These are phyloP conservation scores for Stevia rebaudiana DNA, from an alignment of 140 eudicot species.

Conservation along the genomic window DNA sequence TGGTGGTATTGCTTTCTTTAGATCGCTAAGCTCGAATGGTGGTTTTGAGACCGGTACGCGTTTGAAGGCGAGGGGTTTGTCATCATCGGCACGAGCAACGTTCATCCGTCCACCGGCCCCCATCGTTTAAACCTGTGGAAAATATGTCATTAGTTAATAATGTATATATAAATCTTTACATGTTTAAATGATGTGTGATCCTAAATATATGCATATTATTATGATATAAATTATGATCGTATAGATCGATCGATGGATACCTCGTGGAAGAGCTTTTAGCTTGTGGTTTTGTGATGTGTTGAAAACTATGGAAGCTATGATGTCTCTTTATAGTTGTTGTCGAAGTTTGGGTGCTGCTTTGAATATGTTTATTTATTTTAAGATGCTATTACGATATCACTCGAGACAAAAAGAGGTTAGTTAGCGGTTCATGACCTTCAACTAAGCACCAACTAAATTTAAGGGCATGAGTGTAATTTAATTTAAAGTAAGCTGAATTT, in stretches of 20 bases:
- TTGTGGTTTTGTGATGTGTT: constrained; percentile 6
- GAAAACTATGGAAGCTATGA: constrained; percentile 3
- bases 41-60: constrained; percentile 32
- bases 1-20: constrained; percentile 36
- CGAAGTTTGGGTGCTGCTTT: neutral
- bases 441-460: neutral
- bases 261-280: constrained; percentile 1
- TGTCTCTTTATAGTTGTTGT: constrained; percentile 4
- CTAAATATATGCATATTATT: neutral
- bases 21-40: constrained; percentile 29
- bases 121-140: constrained; percentile 11
- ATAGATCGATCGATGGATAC: neutral
- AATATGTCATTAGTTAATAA: neutral
- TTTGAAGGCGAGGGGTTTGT: constrained; percentile 20
- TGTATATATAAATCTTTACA: neutral
- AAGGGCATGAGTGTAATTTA: too few species aligned
- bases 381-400: neutral
- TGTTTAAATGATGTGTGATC: neutral
- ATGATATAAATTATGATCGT: neutral
- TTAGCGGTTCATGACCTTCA: neutral
- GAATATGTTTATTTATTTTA: neutral
- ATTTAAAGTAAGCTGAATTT: too few species aligned
- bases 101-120: constrained; percentile 38
- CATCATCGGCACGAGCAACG: constrained; percentile 3
- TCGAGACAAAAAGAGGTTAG: constrained; percentile 3